Conservation (phyloP, 208 protist species). For the Trypanosoma platydactyli region DNA sequence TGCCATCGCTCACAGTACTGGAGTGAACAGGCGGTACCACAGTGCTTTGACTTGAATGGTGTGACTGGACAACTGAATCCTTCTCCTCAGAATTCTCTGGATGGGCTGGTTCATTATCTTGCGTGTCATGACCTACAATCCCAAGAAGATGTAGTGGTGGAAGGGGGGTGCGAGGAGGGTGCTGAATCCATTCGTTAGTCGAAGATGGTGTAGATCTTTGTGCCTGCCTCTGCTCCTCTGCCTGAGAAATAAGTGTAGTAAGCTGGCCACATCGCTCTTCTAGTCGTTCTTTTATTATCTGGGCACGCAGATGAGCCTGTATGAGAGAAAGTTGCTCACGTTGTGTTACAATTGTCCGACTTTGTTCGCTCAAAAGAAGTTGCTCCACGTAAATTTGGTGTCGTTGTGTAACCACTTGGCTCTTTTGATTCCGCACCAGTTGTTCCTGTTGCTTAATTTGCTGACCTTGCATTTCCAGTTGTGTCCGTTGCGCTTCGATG, state of each 20-base stretch:
- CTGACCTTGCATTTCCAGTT: slow-evolving; percentile 53
- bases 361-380: slow-evolving; percentile 63
- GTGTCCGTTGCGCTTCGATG: slow-evolving; percentile 66
- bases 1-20: neutral
- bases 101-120: neutral
- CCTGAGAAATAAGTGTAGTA: slow-evolving; percentile 8
- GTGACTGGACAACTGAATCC: neutral
- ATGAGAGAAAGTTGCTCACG: slow-evolving; percentile 65
- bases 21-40: neutral
- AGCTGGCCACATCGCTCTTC: slow-evolving; percentile 29
- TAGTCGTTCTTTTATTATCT: slow-evolving; percentile 23
- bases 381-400: slow-evolving; percentile 77
- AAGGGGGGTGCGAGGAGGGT: neutral
- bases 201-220: neutral
- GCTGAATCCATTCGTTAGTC: neutral
- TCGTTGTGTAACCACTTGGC: slow-evolving; percentile 48
- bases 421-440: slow-evolving; percentile 43
- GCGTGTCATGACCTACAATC: slow-evolving; percentile 8
- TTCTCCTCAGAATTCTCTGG: neutral
- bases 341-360: slow-evolving; percentile 68
- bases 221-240: slow-evolving; percentile 6
- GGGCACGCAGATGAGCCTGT: slow-evolving; percentile 42
- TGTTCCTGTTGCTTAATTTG: slow-evolving; percentile 58
- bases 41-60: neutral
- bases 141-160: slow-evolving; percentile 20